Evolutionary conservation across 805 yeast genomes (phyloP).

Genomic region (Candida argentea): DNA sequence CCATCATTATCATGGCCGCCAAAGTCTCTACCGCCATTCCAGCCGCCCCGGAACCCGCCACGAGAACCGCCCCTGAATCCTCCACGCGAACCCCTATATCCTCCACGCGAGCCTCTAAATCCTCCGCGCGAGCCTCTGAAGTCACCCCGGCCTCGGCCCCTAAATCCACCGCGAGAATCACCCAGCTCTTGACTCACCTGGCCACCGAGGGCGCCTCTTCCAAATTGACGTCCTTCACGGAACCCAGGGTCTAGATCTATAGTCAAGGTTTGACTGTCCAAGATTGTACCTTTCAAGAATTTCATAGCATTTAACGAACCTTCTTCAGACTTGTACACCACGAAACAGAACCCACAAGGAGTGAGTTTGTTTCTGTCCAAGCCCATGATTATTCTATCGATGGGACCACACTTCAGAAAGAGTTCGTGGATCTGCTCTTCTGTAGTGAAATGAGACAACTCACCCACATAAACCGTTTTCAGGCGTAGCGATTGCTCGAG

Average conservation of each 20-base stretch:
- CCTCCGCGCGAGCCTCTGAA: slow-evolving; percentile 12
- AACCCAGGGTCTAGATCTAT: slow-evolving; percentile 96
- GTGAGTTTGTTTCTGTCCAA: slow-evolving; percentile 82
- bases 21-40: neutral
- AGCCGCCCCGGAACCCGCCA: slow-evolving; percentile 6
- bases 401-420: slow-evolving; percentile 72
- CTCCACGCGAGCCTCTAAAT: slow-evolving; percentile 33
- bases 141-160: slow-evolving; percentile 11
- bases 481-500: slow-evolving; percentile 57
- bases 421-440: slow-evolving; percentile 91
- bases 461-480: slow-evolving; percentile 84
- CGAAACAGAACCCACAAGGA: slow-evolving; percentile 96
- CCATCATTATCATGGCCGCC: too few relatives aligned
- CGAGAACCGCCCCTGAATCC: slow-evolving; percentile 19
- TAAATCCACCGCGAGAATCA: slow-evolving; percentile 10
- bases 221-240: slow-evolving; percentile 90
- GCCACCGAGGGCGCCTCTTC: slow-evolving; percentile 89
- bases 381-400: slow-evolving; percentile 85
- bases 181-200: slow-evolving; percentile 67
- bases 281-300: slow-evolving; percentile 68
- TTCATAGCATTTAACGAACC: slow-evolving; percentile 79
- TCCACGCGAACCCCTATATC: slow-evolving; percentile 29
- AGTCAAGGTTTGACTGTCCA: slow-evolving; percentile 73
- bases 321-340: slow-evolving; percentile 56
- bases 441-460: slow-evolving; percentile 79